Conservation (phyloP, 805 yeast genomes). For the Yamadazyma phyllophila region DNA sequence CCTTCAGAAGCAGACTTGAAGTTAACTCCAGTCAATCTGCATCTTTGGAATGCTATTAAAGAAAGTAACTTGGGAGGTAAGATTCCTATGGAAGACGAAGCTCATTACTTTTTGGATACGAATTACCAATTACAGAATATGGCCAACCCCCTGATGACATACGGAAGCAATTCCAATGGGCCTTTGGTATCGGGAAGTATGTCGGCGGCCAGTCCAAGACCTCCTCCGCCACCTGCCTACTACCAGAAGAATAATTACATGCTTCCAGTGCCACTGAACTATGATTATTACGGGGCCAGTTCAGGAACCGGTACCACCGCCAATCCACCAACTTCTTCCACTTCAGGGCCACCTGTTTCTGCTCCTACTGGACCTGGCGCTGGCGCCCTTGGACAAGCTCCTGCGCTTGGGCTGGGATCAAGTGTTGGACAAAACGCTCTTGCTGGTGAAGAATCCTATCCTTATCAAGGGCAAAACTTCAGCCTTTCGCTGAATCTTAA, state of each 20-base stretch:
- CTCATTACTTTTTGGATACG: constrained; percentile 46
- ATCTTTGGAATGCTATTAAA: constrained; percentile 55
- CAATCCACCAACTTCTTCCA: neutral
- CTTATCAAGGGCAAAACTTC: constrained; percentile 6
- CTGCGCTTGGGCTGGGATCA: neutral
- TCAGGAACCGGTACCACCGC: neutral
- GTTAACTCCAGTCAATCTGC: constrained; percentile 45
- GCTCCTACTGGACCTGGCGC: neutral
- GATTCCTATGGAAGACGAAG: constrained; percentile 48
- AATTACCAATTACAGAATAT: constrained; percentile 43
- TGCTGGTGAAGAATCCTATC: neutral
- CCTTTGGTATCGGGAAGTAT: too few species aligned
- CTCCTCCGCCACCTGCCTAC: constrained; percentile 5
- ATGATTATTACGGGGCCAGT: constrained; percentile 10
- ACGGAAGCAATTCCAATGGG: constrained; percentile 1
- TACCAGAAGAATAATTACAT: constrained; percentile 9
- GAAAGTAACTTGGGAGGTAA: constrained; percentile 61
- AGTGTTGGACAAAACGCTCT: too few species aligned
- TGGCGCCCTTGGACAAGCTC: neutral
- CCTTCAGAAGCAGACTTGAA: constrained; percentile 60
- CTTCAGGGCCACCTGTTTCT: neutral
- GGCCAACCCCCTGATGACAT: constrained; percentile 11
- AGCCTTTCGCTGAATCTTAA: constrained; percentile 11
- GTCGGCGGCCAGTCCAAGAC: constrained; percentile 2
- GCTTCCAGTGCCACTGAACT: constrained; percentile 14